Base-by-base conservation (phyloP, 164 flowering plant genomes). In the Aristolochia contorta region DNA sequence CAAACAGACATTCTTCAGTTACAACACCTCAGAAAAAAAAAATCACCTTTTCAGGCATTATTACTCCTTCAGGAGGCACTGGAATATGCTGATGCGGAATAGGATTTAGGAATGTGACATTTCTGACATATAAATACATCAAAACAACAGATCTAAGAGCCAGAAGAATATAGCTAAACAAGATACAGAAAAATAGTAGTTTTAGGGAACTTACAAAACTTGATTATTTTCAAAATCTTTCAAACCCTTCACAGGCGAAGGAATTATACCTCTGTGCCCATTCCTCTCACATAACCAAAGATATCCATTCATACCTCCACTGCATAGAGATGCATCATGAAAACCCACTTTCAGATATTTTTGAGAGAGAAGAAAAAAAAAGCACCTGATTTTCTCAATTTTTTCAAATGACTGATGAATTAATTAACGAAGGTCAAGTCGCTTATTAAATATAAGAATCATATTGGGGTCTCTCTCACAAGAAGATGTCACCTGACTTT, bases 231-330 rank as follows among this genome's bases (percentile, higher is more conserved):
- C 70, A 25, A 88, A 69, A 64, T 77, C 73, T 33, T 55, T 79
- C 72, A 84, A 66, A 14, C 95, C 95, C 56, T 47, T 71, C 51
- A 93, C 67, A 46, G 95, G 88, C 12, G 93, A 90, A 60, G 75
- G 72, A 62, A 91, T 48, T 21, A 67, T 58, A 27, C 53, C 47
- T 18, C 67, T 71, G 59, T 57, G 56, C 19, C 61, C 84, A 77
- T 91, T 93, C 78, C 99, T 85, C 74, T 74, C 81, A 65, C 72
- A 66, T 56, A 86, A 63, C 82, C 83, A 85, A 47, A 93, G 69
- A 54, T 45, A 93, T 53, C 99, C 99, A 77, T 86, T 91, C 99
- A 93, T 93, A 65, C 93, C 96, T 69, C 77, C 87, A 67, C 99
- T 93, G 85, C 51, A 77, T 37, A 50, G 43, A 71, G 55, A 15